Evolutionary conservation across 1,139 yeast genomes (phyloP).

Genomic region (Ashbya aceris): DNA sequence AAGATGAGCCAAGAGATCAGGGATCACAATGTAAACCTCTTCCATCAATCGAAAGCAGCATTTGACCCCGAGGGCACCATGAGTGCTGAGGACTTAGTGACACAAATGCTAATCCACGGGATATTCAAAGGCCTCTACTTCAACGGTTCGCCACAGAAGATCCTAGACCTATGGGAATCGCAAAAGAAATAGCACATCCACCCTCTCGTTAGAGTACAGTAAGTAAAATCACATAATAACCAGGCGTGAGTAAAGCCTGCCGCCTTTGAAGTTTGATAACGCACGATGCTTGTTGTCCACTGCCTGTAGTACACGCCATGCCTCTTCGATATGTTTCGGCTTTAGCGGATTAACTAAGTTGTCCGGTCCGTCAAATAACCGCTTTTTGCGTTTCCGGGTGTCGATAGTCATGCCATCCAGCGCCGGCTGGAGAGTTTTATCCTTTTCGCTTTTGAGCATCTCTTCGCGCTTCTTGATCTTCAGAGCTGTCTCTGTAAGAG

Average conservation of each 20-base stretch:
- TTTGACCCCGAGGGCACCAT: background rate
- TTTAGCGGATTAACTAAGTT: constrained; percentile 74
- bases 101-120: background rate
- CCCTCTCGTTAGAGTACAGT: background rate
- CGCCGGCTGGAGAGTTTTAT: constrained; percentile 21
- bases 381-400: constrained; percentile 39
- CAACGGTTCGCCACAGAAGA: constrained; percentile 1
- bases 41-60: background rate
- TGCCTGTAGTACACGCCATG: constrained; percentile 76
- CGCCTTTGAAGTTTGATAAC: constrained; percentile 68
- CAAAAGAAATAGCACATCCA: background rate
- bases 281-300: constrained; percentile 55
- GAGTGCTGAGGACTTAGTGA: background rate
- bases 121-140: background rate
- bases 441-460: constrained; percentile 30
- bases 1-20: background rate
- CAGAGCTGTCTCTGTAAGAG: constrained; percentile 86
- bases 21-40: background rate
- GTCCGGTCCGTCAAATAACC: constrained; percentile 85
- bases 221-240: constrained; percentile 24
- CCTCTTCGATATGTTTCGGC: constrained; percentile 83
- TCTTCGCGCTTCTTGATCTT: constrained; percentile 68
- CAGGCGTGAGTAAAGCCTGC: constrained; percentile 34
- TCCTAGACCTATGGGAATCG: background rate
- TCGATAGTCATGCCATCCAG: constrained; percentile 23